Base-by-base conservation (phyloP, 805 yeast species). In the Naumovozyma baii region DNA sequence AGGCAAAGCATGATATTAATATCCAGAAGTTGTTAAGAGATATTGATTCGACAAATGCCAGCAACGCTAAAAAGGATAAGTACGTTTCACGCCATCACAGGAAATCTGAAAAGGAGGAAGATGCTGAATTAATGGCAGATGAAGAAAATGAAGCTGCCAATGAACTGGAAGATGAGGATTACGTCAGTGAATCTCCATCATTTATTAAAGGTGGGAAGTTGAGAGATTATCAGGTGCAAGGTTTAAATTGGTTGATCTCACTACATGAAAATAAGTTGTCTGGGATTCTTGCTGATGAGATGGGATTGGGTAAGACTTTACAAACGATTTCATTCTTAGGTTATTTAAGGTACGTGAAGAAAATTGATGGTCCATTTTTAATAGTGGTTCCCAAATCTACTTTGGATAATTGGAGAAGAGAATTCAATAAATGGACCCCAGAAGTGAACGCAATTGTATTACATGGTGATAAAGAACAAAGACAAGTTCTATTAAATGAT, bases 251-350 rank as follows among this genome's bases (percentile, higher is more conserved):
- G 98, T 70, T 90, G 54, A 80, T 90, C 15, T 78, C 94, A 1
- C 63, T 90, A 28, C 84, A 87, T 58, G 95, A 88, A 49, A 86
- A 90, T 61, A 74, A 82, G 50, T 70, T 90, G 33, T 82, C 94
- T 8, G 98, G 98, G 16, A 92, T 90, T 34, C 66, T 90, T 37
- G 98, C 98, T 10, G 98, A 90, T 63, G 98, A 90, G 60, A 90
- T 92, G 98, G 98, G 98, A 2, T 70, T 90, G 31, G 98, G 98
- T 41, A 90, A 90, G 62, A 90, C 98, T 4, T 67, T 92, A 41
- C 98, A 90, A 63, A 90, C 97, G 0, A 86, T 90, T 35, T 76
- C 97, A 1, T 92, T 90, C 52, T 64, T 90, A 36, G 97, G 96
- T 0, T 86, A 83, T 57, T 63, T 92, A 44, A 73, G 96, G 47